Percentiles rank a stretch among this genome's conserved stretches.
These are phyloP conservation scores for Cordyceps militaris DNA, from an alignment of 2,329 filamentous ascomycete genomes.

Conservation along the genomic window DNA sequence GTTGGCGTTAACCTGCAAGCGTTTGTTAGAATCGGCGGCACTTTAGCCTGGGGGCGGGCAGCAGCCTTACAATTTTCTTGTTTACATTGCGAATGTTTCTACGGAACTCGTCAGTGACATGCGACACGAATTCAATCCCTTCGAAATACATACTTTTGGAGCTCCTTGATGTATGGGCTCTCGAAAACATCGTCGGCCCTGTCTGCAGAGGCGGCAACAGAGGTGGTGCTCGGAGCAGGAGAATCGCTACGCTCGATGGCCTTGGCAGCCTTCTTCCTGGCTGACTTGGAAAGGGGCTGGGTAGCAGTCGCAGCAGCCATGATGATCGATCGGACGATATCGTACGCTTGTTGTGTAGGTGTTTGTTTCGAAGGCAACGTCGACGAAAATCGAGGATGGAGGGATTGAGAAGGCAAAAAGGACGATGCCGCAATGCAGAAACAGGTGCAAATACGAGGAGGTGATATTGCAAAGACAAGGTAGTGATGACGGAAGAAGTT, in stretches of 20 bases:
- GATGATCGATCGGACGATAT: slow-evolving; percentile 5
- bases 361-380: slow-evolving; percentile 6
- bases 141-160: slow-evolving; percentile 66
- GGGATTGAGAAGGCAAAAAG: not conserved
- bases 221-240: slow-evolving; percentile 41
- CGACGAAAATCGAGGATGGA: not conserved
- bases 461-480: slow-evolving; percentile 13
- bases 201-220: slow-evolving; percentile 44
- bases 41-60: slow-evolving; percentile 10
- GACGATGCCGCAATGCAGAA: not conserved
- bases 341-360: not conserved
- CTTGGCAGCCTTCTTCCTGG: slow-evolving; percentile 60
- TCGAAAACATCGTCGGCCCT: slow-evolving; percentile 57
- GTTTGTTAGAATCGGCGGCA: not conserved
- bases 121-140: not conserved
- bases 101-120: slow-evolving; percentile 2
- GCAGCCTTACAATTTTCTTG: slow-evolving; percentile 78
- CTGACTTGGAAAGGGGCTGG: slow-evolving; percentile 56
- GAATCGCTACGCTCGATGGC: slow-evolving; percentile 45
- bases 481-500: slow-evolving; percentile 6
- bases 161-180: slow-evolving; percentile 75
- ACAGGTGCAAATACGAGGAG: slow-evolving; percentile 5
- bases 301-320: slow-evolving; percentile 57
- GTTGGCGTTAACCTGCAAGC: slow-evolving; percentile 54
- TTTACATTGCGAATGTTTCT: slow-evolving; percentile 86